These are phyloP conservation scores for Tolypocladium cylindrosporum DNA, from an alignment of 2,329 filamentous ascomycete genomes.

Conservation along the genomic window DNA sequence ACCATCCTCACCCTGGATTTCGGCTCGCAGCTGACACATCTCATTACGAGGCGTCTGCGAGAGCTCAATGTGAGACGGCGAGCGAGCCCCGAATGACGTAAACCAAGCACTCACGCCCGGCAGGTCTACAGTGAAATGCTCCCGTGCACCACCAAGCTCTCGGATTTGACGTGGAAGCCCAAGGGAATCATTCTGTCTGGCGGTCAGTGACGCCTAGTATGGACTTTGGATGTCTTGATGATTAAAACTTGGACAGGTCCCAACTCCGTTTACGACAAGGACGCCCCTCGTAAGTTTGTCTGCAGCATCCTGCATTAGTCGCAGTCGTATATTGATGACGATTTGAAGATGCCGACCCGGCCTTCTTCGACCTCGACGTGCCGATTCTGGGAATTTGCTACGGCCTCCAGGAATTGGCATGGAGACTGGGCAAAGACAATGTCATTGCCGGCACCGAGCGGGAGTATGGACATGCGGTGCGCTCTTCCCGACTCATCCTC, in stretches of 20 bases:
- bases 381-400: constrained; percentile 19
- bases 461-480: constrained; percentile 7
- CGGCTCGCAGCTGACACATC: constrained; percentile 48
- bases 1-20: constrained; percentile 65
- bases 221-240: constrained; percentile 2
- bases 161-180: constrained; percentile 67
- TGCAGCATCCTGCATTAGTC: neutral
- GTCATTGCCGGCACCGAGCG: constrained; percentile 10
- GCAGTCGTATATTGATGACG: constrained; percentile 3
- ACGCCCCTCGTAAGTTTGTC: constrained; percentile 40
- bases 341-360: constrained; percentile 58
- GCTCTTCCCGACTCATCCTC: neutral
- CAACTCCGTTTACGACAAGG: constrained; percentile 72
- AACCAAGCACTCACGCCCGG: neutral
- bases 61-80: constrained; percentile 52
- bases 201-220: constrained; percentile 13
- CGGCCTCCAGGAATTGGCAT: constrained; percentile 49
- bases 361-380: constrained; percentile 21
- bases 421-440: constrained; percentile 28
- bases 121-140: constrained; percentile 68
- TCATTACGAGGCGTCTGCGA: constrained; percentile 63
- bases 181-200: constrained; percentile 62
- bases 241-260: constrained; percentile 22
- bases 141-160: constrained; percentile 72
- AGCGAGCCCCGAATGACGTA: neutral